phyloP scores from a whole-genome alignment of 2,329 filamentous ascomycete species.

The Oidium heveae region DNA sequence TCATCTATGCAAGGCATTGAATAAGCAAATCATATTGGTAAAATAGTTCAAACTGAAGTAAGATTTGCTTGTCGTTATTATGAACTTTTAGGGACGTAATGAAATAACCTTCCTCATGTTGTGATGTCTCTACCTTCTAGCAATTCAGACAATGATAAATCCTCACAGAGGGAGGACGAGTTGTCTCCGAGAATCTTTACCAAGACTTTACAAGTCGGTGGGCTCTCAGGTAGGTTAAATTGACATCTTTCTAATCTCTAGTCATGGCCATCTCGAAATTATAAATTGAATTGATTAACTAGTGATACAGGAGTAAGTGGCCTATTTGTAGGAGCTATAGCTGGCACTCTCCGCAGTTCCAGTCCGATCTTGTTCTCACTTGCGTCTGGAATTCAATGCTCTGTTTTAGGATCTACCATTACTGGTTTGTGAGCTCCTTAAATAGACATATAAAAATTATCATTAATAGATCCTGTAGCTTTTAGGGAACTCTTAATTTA shows the following conservation, averaged over 20 bases:
- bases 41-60: too few species aligned
- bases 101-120: too few species aligned
- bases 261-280: too few species aligned
- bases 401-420: slow-evolving; percentile 49
- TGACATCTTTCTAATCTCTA: neutral
- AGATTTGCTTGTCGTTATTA: too few species aligned
- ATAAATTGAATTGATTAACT: too few species aligned
- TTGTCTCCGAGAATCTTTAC: slow-evolving; percentile 21
- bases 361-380: slow-evolving; percentile 46
- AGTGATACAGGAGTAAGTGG: slow-evolving; percentile 27
- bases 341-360: slow-evolving; percentile 43
- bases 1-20: neutral
- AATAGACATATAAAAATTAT: too few species aligned
- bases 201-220: slow-evolving; percentile 32
- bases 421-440: slow-evolving; percentile 29
- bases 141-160: neutral
- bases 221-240: slow-evolving; percentile 25
- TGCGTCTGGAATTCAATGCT: slow-evolving; percentile 57
- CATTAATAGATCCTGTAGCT: slow-evolving; percentile 15
- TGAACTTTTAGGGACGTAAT: too few species aligned
- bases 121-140: neutral
- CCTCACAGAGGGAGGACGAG: slow-evolving; percentile 1
- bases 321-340: slow-evolving; percentile 37
- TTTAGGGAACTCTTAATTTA: slow-evolving; percentile 22
- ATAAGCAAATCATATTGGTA: too few species aligned